Evolutionary conservation across 176 grass and related monocot species (phyloP).

Genomic region (Aegilops bicornis): DNA sequence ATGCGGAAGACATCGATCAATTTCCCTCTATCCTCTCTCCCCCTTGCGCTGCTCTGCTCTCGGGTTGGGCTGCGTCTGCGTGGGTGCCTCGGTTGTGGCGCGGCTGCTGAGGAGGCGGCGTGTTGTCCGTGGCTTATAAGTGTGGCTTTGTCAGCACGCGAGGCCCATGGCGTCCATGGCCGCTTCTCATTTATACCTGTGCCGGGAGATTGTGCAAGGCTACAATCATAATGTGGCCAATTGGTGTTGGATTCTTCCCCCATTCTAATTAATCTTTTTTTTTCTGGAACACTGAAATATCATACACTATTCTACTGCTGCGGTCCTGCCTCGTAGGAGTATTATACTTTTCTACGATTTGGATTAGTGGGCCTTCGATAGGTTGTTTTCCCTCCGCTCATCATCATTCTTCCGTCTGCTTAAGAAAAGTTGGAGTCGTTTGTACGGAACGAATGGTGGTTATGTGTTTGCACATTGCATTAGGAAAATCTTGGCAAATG

Average conservation of each 20-base stretch:
- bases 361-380: not conserved
- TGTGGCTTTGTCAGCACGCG: constrained; percentile 41
- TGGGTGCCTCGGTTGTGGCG: not conserved
- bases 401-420: too few relatives aligned
- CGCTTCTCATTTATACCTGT: constrained; percentile 39
- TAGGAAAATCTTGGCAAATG: too few relatives aligned
- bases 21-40: not conserved
- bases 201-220: constrained; percentile 33
- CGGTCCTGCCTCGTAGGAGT: too few relatives aligned
- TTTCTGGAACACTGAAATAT: not conserved
- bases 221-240: not conserved
- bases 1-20: constrained; percentile 25
- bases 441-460: too few relatives aligned
- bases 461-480: too few relatives aligned
- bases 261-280: not conserved
- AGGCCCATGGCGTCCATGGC: constrained; percentile 15
- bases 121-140: constrained; percentile 45
- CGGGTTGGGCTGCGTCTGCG: not conserved
- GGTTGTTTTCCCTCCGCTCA: too few relatives aligned
- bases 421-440: too few relatives aligned
- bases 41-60: not conserved
- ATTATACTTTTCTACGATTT: not conserved
- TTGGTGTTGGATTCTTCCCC: not conserved
- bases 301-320: not conserved
- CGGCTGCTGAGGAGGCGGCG: not conserved